Base-by-base conservation (phyloP, 495 filamentous ascomycete species). In the Xylaria bambusicola region DNA sequence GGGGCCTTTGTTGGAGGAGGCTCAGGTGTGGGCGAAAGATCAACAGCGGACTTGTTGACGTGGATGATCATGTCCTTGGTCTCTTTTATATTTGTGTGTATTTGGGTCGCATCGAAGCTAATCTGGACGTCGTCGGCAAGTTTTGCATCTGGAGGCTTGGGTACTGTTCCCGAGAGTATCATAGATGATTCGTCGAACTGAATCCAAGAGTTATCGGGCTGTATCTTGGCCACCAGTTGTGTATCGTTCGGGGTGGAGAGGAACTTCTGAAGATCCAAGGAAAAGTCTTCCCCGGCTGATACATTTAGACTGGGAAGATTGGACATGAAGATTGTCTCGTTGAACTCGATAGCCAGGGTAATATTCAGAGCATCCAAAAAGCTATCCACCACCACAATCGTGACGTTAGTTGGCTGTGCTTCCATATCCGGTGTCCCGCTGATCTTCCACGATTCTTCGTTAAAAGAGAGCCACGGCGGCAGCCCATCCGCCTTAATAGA, bases 381-480 rank as follows among this genome's bases (percentile, higher is more conserved):
- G 12, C 70, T 75, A 66, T 95, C 90, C 8, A 71, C 78, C 3
- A 88, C 83, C 23, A 77, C 75, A 49, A 96, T 77, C 1, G 82
- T 87, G 49, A 94, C 80, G 57, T 87, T 89, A 17, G 82, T 73
- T 7, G 86, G 82, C 27, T 74, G 69, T 3, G 81, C 80, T 61
- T 76, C 64, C 23, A 71, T 62, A 0, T 88, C 86, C 15, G 86
- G 84, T 2, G 71, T 88, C 1, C 92, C 93, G 42, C 71, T 81
- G 10, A 96, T 70, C 1, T 73, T 72, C 58, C 91, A 77, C 0
- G 83, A 84, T n/a, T 75, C 57, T 12, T 81, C 73, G 61, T 95
- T 81, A 41, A 94, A 79, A 7, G 79, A 77, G 36, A 95, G 67
- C 92, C 92, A 96, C 7, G 76, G 48, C 0, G 92, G 90, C 0